Percentiles rank a stretch among this genome's conserved stretches.
Conservation (phyloP, 192 early-diverging fungal genomes). For the Dissophora ornata region DNA sequence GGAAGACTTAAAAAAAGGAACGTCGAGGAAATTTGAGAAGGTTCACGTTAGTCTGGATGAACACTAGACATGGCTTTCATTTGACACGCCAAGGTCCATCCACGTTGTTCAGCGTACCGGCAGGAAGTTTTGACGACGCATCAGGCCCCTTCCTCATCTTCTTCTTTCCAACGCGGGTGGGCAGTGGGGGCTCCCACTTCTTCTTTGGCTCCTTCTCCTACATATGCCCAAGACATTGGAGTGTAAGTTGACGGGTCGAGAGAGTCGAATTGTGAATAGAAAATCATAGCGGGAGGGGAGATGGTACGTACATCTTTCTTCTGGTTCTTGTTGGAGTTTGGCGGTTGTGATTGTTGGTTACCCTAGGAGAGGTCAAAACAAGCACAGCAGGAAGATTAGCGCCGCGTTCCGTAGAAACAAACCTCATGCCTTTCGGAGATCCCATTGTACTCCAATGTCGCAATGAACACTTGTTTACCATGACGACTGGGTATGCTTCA, state of each 20-base stretch:
- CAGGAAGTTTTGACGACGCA: constrained; percentile 89
- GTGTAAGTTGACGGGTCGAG: no score
- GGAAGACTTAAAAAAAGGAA: constrained; percentile 76
- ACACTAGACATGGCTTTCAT: no score
- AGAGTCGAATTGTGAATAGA: no score
- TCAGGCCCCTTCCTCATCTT: constrained; percentile 94
- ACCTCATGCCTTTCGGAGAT: no score
- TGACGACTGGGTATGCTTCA: no score
- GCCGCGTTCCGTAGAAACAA: neutral
- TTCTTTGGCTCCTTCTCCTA: constrained; percentile 89
- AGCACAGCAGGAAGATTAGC: neutral
- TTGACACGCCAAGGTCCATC: no score
- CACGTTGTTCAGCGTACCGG: constrained; percentile 74
- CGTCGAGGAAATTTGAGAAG: no score
- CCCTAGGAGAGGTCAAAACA: constrained; percentile 18
- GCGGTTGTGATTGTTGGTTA: constrained; percentile 53
- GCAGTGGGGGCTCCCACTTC: constrained; percentile 98
- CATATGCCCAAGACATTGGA: neutral
- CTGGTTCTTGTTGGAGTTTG: constrained; percentile 38
- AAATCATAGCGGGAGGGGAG: no score
- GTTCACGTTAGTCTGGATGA: no score
- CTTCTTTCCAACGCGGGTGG: constrained; percentile 99
- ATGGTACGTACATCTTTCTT: constrained; percentile 48
- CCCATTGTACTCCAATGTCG: no score
- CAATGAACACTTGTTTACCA: no score